Percentiles rank a stretch among this genome's conserved stretches.
Evolutionary conservation across 371 early-diverging fungal species (phyloP).

Genomic region (Lichtheimia ornata): DNA sequence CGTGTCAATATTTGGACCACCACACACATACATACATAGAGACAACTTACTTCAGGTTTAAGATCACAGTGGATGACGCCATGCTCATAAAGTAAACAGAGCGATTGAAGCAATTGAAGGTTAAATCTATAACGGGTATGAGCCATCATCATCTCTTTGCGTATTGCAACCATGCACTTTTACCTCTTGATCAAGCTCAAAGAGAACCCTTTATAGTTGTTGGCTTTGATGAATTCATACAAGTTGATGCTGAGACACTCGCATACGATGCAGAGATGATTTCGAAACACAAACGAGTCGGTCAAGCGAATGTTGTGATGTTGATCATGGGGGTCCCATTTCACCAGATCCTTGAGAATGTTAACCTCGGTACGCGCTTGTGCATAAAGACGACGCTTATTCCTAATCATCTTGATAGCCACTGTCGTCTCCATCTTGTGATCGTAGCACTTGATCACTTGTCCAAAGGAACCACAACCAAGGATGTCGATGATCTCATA

Average conservation of each 20-base stretch:
- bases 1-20: neutral
- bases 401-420: constrained; percentile 90
- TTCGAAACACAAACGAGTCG: constrained; percentile 90
- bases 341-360: constrained; percentile 67
- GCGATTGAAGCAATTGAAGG: constrained; percentile 81
- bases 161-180: neutral
- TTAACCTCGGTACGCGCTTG: constrained; percentile 88
- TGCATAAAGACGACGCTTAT: constrained; percentile 84
- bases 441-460: constrained; percentile 84
- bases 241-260: constrained; percentile 95
- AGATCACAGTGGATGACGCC: constrained; percentile 95
- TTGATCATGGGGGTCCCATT: constrained; percentile 72
- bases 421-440: constrained; percentile 72
- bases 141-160: neutral
- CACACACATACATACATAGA: neutral
- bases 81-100: constrained; percentile 67
- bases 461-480: constrained; percentile 93
- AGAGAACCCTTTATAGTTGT: constrained; percentile 89
- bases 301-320: constrained; percentile 84
- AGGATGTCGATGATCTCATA: constrained; percentile 82
- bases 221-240: constrained; percentile 95
- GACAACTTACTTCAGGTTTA: constrained; percentile 83
- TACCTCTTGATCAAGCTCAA: constrained; percentile 73
- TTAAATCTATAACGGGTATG: constrained; percentile 54
- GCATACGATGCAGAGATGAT: constrained; percentile 94